These are phyloP conservation scores for Phyllosticta ampelicida DNA, from an alignment of 2,329 filamentous ascomycete species.

Conservation along the genomic window DNA sequence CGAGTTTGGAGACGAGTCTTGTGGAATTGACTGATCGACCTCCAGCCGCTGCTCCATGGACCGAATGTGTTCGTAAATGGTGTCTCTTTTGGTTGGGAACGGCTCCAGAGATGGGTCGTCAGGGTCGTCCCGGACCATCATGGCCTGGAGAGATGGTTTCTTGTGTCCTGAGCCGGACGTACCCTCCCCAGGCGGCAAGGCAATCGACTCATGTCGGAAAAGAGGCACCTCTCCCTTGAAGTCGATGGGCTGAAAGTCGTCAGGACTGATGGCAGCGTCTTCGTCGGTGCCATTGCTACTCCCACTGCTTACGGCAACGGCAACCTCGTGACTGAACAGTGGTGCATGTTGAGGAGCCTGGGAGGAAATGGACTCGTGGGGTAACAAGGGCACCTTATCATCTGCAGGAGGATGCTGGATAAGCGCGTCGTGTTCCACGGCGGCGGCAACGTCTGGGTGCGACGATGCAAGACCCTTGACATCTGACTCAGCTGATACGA, in stretches of 20 bases:
- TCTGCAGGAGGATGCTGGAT: conserved; percentile 13
- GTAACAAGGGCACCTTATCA: conserved; percentile 22
- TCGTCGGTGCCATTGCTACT: conserved; percentile 12
- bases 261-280: conserved; percentile 15
- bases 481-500: conserved; percentile 16
- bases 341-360: conserved; percentile 12
- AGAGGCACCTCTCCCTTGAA: conserved; percentile 18
- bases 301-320: conserved; percentile 7
- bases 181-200: conserved; percentile 16
- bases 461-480: background rate
- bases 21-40: background rate
- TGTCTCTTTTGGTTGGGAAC: conserved; percentile 25
- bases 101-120: conserved; percentile 17
- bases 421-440: background rate
- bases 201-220: conserved; percentile 27
- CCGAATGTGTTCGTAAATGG: conserved; percentile 23
- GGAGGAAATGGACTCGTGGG: conserved; percentile 20
- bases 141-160: conserved; percentile 6
- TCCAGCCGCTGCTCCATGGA: conserved; percentile 3
- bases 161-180: background rate
- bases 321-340: conserved; percentile 17
- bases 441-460: background rate
- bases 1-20: background rate
- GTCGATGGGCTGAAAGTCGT: conserved; percentile 3
- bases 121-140: conserved; percentile 4